Evolutionary conservation across 2,329 filamentous ascomycete species (phyloP).

Genomic region (Parafenestella ontariensis): DNA sequence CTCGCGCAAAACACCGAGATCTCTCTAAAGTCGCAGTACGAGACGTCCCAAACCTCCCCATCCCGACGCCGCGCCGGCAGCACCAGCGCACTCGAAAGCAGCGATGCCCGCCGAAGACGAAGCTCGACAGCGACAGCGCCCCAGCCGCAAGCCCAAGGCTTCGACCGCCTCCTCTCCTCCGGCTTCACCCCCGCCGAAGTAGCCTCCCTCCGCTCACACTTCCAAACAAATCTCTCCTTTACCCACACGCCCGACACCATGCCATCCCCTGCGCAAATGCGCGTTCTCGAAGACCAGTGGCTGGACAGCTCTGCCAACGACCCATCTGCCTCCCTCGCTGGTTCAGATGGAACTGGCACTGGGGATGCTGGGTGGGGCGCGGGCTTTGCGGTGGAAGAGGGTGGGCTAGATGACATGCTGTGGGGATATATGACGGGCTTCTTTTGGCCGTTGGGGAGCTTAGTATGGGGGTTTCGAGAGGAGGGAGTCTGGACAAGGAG

Average conservation of each 20-base stretch:
- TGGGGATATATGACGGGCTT: slow-evolving; percentile 91
- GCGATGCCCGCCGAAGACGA: slow-evolving; percentile 20
- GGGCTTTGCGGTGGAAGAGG: slow-evolving; percentile 62
- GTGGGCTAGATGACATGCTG: slow-evolving; percentile 82
- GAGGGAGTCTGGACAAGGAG: slow-evolving; percentile 86
- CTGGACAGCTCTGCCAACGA: slow-evolving; percentile 69
- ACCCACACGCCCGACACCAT: slow-evolving; percentile 88
- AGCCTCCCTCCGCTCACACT: slow-evolving; percentile 83
- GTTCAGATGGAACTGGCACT: slow-evolving; percentile 37
- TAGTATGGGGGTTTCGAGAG: slow-evolving; percentile 84
- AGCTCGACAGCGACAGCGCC: slow-evolving; percentile 55
- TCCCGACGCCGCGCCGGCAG: slow-evolving; percentile 23
- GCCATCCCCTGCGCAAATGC: slow-evolving; percentile 78
- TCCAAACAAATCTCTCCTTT: slow-evolving; percentile 81
- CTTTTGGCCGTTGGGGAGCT: slow-evolving; percentile 88
- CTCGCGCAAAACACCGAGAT: slow-evolving; percentile 49
- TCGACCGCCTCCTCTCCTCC: slow-evolving; percentile 81
- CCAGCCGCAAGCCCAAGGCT: slow-evolving; percentile 79
- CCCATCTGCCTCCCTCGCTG: slow-evolving; percentile 48
- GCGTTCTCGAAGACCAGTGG: slow-evolving; percentile 87
- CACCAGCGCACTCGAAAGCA: slow-evolving; percentile 13
- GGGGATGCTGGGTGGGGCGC: slow-evolving; percentile 57
- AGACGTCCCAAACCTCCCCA: slow-evolving; percentile 18
- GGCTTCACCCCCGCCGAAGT: slow-evolving; percentile 88
- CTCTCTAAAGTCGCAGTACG: slow-evolving; percentile 41